Base-by-base conservation (phyloP, 768 basidiomycete genomes). In the Suillus hirtellus region DNA sequence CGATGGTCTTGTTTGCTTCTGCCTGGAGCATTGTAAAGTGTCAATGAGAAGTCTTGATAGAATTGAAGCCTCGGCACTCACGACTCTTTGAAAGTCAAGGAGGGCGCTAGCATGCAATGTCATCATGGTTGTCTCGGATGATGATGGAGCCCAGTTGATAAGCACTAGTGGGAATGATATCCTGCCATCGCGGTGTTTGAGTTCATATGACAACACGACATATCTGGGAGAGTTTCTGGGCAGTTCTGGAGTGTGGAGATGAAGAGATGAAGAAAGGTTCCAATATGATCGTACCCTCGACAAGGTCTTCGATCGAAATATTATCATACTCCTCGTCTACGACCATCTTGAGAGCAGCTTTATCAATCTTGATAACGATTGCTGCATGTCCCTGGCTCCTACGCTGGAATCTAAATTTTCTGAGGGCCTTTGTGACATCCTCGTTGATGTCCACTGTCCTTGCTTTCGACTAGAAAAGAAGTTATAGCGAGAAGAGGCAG, bases 351-450 rank as follows among this genome's bases (percentile, higher is more conserved):
- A 96, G 83, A 69, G 87, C 81, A 46, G 81, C 75, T 80, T 92
- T 95, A 82, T 95, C 89, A 77, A 96, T 93, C 86, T 95, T 96
- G 76, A 96, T 87, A 68, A 94, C 79, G 60, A 96, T 80, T 17
- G 93, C 94, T 31, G 92, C 89, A 68, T 82, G 89, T 44, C 88
- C 90, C 21, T 81, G 75, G 50, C 82, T 83, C 69, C 82, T 86
- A 27, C 89, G 85, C 4, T 79, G 79, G 62, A 93, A 90, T 15
- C 92, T 81, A 78, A 96, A 96, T 72, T 94, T 95, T 75, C 89
- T 86, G 47, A 96, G 85, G 31, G 86, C 79, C 66, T 89, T 86
- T 75, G 90, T 92, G 75, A 96, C 83, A 53, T 82, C 80, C 68
- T 88, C 82, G 0, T 92, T 92, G 70, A 95, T 93, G 72, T 96